Evolutionary conservation across 768 basidiomycete genomes (phyloP).

Genomic region (Boletus sensibilis): DNA sequence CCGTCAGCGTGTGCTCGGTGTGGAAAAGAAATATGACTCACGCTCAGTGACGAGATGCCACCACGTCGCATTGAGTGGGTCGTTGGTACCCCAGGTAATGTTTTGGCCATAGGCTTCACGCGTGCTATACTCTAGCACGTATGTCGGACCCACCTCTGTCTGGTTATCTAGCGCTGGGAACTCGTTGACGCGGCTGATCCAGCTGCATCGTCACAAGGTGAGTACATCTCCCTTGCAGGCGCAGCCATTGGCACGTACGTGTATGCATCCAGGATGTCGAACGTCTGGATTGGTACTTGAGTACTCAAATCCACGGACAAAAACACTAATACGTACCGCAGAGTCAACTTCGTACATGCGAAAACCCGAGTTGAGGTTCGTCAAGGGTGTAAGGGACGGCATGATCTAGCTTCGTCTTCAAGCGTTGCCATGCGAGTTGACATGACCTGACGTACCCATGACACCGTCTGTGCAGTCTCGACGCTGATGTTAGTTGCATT

Average conservation of each 20-base stretch:
- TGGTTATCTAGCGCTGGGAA: constrained; percentile 59
- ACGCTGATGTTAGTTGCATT: constrained; percentile 60
- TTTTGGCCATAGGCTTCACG: constrained; percentile 60
- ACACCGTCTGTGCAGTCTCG: constrained; percentile 49
- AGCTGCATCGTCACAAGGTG: constrained; percentile 40
- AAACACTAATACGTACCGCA: constrained; percentile 18
- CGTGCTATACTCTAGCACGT: constrained; percentile 60
- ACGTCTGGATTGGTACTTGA: constrained; percentile 45
- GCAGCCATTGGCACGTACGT: constrained; percentile 46
- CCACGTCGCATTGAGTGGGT: constrained; percentile 76
- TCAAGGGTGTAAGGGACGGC: constrained; percentile 65
- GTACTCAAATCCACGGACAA: not conserved
- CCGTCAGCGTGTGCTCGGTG: not conserved
- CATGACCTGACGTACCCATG: constrained; percentile 39
- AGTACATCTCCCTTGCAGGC: not conserved
- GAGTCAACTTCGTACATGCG: constrained; percentile 42
- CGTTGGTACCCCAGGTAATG: constrained; percentile 54
- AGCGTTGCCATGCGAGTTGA: not conserved
- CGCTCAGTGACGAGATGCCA: constrained; percentile 77
- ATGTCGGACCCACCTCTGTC: constrained; percentile 56
- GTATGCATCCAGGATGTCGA: constrained; percentile 70
- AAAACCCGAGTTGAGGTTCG: constrained; percentile 74
- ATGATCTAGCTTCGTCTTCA: constrained; percentile 15
- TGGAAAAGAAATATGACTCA: constrained; percentile 24
- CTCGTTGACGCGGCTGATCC: constrained; percentile 59